Conservation (phyloP, 2,329 filamentous ascomycete species). For the Decorospora gaudefroyi region DNA sequence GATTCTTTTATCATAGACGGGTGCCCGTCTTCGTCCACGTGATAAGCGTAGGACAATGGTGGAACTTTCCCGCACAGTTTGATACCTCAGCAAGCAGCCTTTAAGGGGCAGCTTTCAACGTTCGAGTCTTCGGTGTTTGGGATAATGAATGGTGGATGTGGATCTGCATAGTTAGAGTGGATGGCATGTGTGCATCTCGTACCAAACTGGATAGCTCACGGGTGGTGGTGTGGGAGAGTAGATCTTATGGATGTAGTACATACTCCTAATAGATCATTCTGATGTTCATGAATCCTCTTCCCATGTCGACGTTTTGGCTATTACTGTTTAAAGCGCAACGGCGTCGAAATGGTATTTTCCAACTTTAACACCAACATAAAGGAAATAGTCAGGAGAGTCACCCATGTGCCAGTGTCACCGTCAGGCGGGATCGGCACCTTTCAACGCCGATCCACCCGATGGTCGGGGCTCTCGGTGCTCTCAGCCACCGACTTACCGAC, state of each 20-base stretch:
- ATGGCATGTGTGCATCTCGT: constrained; percentile 14
- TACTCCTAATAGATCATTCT: constrained; percentile 22
- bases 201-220: constrained; percentile 25
- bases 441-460: too few species aligned
- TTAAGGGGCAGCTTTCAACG: constrained; percentile 26
- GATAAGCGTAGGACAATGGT: constrained; percentile 28
- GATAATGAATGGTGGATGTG: constrained; percentile 23
- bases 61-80: constrained; percentile 30
- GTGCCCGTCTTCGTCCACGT: constrained; percentile 36
- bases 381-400: too few species aligned
- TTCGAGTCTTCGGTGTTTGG: constrained; percentile 20
- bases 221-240: constrained; percentile 1
- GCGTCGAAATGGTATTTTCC: too few species aligned
- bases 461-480: too few species aligned
- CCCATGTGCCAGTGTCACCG: too few species aligned
- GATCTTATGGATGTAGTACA: constrained; percentile 27
- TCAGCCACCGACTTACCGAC: too few species aligned
- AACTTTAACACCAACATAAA: too few species aligned
- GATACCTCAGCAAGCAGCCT: constrained; percentile 35
- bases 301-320: too few species aligned
- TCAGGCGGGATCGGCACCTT: too few species aligned
- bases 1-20: constrained; percentile 44
- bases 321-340: too few species aligned
- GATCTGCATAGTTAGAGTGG: constrained; percentile 19
- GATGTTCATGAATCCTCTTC: constrained; percentile 9